These are phyloP conservation scores for Telfairia occidentalis DNA, from an alignment of 331 rosid species.

Conservation along the genomic window DNA sequence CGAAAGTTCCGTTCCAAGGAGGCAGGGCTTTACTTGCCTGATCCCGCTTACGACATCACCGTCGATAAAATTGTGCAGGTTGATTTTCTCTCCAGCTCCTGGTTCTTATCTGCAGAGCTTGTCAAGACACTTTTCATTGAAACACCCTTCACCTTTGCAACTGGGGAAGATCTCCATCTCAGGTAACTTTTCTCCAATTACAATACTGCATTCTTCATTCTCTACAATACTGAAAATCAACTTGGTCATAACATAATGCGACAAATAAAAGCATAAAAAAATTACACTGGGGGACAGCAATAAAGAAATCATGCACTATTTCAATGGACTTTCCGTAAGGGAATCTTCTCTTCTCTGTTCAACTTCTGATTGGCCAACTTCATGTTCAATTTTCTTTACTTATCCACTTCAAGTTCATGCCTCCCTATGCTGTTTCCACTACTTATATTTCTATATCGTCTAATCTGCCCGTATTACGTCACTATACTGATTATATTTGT, in stretches of 20 bases:
- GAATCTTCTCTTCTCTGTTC: slow-evolving; percentile 15
- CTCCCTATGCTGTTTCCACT: neutral
- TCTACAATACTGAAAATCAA: neutral
- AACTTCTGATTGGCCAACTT: slow-evolving; percentile 14
- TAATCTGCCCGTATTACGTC: neutral
- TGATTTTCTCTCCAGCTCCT: slow-evolving; percentile 91
- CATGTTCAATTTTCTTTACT: neutral
- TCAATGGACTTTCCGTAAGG: neutral
- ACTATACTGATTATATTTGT: neutral
- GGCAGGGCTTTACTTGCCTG: slow-evolving; percentile 91
- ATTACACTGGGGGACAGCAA: neutral
- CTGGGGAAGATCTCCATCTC: slow-evolving; percentile 95
- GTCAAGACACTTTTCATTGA: slow-evolving; percentile 82
- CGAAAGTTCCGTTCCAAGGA: slow-evolving; percentile 85
- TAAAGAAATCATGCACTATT: slow-evolving; percentile 4
- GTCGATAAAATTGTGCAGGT: slow-evolving; percentile 88
- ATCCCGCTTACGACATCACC: slow-evolving; percentile 89
- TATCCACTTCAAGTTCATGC: neutral
- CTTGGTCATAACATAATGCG: neutral
- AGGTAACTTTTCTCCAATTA: slow-evolving; percentile 33
- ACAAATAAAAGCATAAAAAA: neutral
- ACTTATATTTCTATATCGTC: neutral
- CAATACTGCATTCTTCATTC: neutral
- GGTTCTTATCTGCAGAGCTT: slow-evolving; percentile 85
- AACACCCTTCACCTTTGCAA: slow-evolving; percentile 82